phyloP scores from a whole-genome alignment of 768 basidiomycete genomes.

The Symmetrospora coprosmae region DNA sequence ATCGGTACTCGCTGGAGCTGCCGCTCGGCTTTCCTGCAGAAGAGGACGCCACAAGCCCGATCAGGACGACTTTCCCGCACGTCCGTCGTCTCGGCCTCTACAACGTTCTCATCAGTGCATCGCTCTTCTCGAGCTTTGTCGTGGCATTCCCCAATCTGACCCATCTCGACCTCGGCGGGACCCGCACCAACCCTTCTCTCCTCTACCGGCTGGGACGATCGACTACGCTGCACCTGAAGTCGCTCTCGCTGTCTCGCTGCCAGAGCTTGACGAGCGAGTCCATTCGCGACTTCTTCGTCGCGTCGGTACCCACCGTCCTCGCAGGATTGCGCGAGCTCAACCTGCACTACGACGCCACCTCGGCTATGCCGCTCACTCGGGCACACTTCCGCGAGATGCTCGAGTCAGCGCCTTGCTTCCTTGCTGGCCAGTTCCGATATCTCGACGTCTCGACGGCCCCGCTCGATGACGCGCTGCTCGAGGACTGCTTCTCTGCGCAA shows the following conservation, averaged over 20 bases:
- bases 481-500: slow-evolving; percentile 48
- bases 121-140: slow-evolving; percentile 57
- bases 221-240: slow-evolving; percentile 52
- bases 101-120: slow-evolving; percentile 59
- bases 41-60: slow-evolving; percentile 32
- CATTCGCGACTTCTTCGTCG: slow-evolving; percentile 44
- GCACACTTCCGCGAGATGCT: slow-evolving; percentile 58
- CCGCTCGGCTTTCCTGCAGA: slow-evolving; percentile 28
- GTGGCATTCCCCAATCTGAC: slow-evolving; percentile 71
- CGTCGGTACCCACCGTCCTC: slow-evolving; percentile 24
- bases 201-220: slow-evolving; percentile 50
- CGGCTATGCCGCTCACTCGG: slow-evolving; percentile 54
- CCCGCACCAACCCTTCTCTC: slow-evolving; percentile 63
- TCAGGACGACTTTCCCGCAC: slow-evolving; percentile 30
- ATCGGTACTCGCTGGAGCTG: slow-evolving; percentile 41
- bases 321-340: slow-evolving; percentile 56
- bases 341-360: slow-evolving; percentile 77
- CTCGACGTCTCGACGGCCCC: slow-evolving; percentile 79
- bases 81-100: slow-evolving; percentile 65
- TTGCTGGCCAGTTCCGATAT: slow-evolving; percentile 58
- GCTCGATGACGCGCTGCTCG: slow-evolving; percentile 48
- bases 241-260: slow-evolving; percentile 74
- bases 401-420: slow-evolving; percentile 62
- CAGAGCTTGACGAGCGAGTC: slow-evolving; percentile 65
- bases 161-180: slow-evolving; percentile 80